Conservation (phyloP, 306 rosid species). For the Sindora glabra region DNA sequence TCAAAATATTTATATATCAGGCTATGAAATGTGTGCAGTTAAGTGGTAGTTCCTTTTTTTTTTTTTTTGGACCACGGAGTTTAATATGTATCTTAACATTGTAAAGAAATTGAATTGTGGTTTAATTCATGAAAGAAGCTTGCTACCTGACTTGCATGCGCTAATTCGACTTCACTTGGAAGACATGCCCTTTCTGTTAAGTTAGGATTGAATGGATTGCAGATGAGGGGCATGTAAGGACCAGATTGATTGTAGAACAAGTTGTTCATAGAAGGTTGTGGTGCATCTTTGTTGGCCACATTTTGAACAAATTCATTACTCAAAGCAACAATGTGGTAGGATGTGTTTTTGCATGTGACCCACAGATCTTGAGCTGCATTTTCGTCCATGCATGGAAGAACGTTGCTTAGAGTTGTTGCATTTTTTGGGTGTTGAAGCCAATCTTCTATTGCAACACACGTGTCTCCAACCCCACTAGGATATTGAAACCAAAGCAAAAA, state of each 20-base stretch:
- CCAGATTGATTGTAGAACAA: constrained; percentile 53
- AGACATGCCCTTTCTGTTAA: constrained; percentile 27
- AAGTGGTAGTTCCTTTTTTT: too few species aligned
- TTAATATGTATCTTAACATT: too few species aligned
- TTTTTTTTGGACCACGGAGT: too few species aligned
- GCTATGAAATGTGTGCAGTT: too few species aligned
- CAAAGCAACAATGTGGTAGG: constrained; percentile 29
- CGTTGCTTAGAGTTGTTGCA: constrained; percentile 16
- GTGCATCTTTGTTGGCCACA: constrained; percentile 34
- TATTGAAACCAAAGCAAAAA: not conserved
- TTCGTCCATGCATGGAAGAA: constrained; percentile 32
- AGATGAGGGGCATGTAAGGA: constrained; percentile 34
- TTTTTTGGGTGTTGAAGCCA: constrained; percentile 41
- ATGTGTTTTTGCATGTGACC: constrained; percentile 10
- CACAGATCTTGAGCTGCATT: constrained; percentile 9
- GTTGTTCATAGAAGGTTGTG: constrained; percentile 15
- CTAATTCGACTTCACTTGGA: constrained; percentile 13
- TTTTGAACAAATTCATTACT: constrained; percentile 34
- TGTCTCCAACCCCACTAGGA: constrained; percentile 35
- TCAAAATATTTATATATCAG: too few species aligned
- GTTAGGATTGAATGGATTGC: constrained; percentile 32
- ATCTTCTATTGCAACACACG: constrained; percentile 49
- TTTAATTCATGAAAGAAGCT: not conserved
- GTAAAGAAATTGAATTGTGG: not conserved
- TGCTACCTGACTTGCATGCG: constrained; percentile 32